These are phyloP conservation scores for Trypanosoma congolense DNA, from an alignment of 208 protist species.

Conservation along the genomic window DNA sequence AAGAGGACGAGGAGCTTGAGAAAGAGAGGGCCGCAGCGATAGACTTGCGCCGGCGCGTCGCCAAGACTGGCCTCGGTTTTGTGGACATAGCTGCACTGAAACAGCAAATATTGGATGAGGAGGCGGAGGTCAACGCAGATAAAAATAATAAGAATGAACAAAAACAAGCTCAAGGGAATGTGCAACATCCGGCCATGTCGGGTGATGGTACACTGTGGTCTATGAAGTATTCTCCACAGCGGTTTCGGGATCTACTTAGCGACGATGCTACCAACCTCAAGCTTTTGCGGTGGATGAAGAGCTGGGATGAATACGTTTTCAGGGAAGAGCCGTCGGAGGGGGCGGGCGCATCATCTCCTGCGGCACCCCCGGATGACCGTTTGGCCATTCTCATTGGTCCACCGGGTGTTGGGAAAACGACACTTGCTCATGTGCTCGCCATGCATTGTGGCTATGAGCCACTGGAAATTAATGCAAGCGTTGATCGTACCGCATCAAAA, in stretches of 20 bases:
- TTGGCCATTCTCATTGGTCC: conserved; percentile 86
- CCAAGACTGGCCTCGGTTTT: conserved; percentile 17
- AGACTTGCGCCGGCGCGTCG: conserved; percentile 7
- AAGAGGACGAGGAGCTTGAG: conserved; percentile 3
- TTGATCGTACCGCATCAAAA: conserved; percentile 72
- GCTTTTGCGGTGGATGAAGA: conserved; percentile 79
- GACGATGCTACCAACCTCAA: conserved; percentile 75
- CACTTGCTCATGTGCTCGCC: conserved; percentile 92
- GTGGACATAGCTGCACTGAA: conserved; percentile 22
- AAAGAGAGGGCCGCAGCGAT: conserved; percentile 1
- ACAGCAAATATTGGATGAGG: conserved; percentile 19
- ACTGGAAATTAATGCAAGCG: conserved; percentile 94
- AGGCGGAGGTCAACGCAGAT: conserved; percentile 3
- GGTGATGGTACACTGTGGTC: conserved; percentile 48
- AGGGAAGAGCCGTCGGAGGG: conserved; percentile 1
- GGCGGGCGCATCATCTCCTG: background rate
- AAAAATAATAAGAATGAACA: background rate
- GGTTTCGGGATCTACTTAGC: conserved; percentile 77
- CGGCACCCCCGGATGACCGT: conserved; percentile 48
- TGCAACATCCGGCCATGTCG: background rate
- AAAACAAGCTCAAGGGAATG: background rate
- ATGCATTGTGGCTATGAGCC: conserved; percentile 90
- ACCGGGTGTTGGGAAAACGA: conserved; percentile 95
- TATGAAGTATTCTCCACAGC: conserved; percentile 61
- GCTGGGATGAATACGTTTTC: conserved; percentile 77